Evolutionary conservation across 2,329 filamentous ascomycete species (phyloP).

Genomic region (Colletotrichum sojae): DNA sequence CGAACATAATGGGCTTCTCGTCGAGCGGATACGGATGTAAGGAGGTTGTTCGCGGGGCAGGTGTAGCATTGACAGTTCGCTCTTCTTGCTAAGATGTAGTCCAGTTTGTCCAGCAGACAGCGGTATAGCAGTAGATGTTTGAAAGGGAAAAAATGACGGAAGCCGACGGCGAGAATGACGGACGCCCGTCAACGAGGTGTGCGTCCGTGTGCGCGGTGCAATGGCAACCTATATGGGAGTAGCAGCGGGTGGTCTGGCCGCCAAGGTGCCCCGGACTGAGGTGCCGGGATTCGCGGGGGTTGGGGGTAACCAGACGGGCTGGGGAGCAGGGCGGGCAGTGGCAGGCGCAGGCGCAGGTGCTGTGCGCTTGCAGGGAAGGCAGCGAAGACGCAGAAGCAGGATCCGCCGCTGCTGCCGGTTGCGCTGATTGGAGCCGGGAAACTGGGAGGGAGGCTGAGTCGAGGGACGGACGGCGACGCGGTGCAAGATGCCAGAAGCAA

Average conservation of each 20-base stretch:
- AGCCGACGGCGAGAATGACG: too few relatives aligned
- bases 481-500: constrained; percentile 27
- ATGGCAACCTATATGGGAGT: background rate
- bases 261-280: constrained; percentile 39
- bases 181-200: background rate
- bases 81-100: too few relatives aligned
- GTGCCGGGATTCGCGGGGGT: constrained; percentile 42
- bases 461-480: constrained; percentile 8
- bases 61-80: too few relatives aligned
- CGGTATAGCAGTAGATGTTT: too few relatives aligned
- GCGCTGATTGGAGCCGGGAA: constrained; percentile 1
- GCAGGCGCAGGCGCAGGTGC: constrained; percentile 20
- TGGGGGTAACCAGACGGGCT: constrained; percentile 21
- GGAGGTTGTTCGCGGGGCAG: too few relatives aligned
- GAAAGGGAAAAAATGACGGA: too few relatives aligned
- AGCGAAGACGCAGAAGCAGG: constrained; percentile 1
- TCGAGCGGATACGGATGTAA: too few relatives aligned
- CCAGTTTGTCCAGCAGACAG: too few relatives aligned
- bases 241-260: constrained; percentile 1
- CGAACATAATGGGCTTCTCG: constrained; percentile 22
- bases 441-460: constrained; percentile 29
- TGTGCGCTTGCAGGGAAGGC: constrained; percentile 6
- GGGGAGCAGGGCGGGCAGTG: constrained; percentile 8
- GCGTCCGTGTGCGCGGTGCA: background rate
- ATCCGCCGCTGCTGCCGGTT: background rate